Evolutionary conservation across 208 protist species (phyloP), one percentile per base, ranked within the genome.

Genomic region (Acanthamoeba polyphaga): DNA sequence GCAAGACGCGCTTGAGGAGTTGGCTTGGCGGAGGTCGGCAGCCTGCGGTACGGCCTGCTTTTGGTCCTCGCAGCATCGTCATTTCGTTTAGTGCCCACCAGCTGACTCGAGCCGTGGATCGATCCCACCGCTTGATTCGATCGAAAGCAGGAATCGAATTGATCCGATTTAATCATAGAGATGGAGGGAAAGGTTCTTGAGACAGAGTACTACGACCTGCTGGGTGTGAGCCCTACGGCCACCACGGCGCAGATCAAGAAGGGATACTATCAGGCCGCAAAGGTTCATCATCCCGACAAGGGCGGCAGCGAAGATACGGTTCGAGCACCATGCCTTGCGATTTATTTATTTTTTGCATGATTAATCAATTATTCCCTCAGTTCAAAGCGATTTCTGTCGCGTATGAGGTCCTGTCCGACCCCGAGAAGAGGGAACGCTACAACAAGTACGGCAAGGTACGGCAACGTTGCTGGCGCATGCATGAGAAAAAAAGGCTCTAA

Each of bases 251-350:
- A 94, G 46, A 94, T 94, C 34, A 94, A 94, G 27, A 94, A 94
- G 66, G 90, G 68, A 0, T 94, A 94, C 90, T 94, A 94, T 53
- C 43, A 94, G n/a, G 55, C 55, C 1, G 90, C 90, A 0, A 94
- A 66, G 29, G 51, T 94, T 6, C 90, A 94, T 34, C 90, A 94
- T 19, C 90, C 90, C 15, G 90, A 94, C 90, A 94, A 94, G 32
- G 90, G 90, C 17, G 90, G 90, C 49, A 82, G 46, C 90, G 90
- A 94, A 82, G 90, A 94, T 7, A 94, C 10, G 90, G 90, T 94
- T 38, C 49, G 70, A 68, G 15, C 74, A 5, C 53, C 74, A 49
- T 32, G 32, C 32, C 19, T 32, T 3, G 1, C 2, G n/a, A 84
- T 27, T 84, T 84, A 64, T 89, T 27, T 64, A 32, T 64, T 17